Conservation (phyloP, 352 stramenopile genomes). For the Hyaloperonospora brassicae region DNA sequence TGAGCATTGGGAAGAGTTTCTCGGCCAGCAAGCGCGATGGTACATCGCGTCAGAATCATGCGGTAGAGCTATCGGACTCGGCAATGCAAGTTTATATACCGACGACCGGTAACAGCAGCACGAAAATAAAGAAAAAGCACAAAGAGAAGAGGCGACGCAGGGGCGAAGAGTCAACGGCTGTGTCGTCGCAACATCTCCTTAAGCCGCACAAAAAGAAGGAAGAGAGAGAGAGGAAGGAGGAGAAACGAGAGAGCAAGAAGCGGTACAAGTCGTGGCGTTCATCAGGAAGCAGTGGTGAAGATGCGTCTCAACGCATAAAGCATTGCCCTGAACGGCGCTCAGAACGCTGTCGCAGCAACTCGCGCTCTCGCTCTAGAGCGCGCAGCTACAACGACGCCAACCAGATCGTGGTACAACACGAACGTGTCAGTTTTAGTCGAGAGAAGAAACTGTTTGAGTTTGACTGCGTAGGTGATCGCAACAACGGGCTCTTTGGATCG, state of each 20-base stretch:
- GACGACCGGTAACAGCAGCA: constrained; percentile 6
- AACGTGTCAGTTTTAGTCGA: background rate
- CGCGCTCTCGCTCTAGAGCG: constrained; percentile 10
- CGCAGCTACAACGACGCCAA: constrained; percentile 7
- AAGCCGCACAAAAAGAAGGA: constrained; percentile 35
- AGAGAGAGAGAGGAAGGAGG: constrained; percentile 28
- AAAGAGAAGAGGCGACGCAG: constrained; percentile 14
- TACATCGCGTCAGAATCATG: constrained; percentile 2
- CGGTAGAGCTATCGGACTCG: constrained; percentile 4
- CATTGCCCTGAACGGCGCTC: constrained; percentile 5
- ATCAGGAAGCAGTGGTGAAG: constrained; percentile 13
- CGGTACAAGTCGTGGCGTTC: constrained; percentile 13
- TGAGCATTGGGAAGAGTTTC: constrained; percentile 33
- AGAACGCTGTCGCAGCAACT: constrained; percentile 12
- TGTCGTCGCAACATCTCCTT: constrained; percentile 13
- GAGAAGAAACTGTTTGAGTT: constrained; percentile 52
- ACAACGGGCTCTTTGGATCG: constrained; percentile 64
- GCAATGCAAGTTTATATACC: constrained; percentile 25
- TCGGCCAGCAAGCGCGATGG: constrained; percentile 4
- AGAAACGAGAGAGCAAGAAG: constrained; percentile 31
- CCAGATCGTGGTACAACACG: constrained; percentile 4
- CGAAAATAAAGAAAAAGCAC: constrained; percentile 24
- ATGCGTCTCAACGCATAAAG: background rate
- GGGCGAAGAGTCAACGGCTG: constrained; percentile 3
- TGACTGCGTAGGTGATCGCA: constrained; percentile 50